Conservation (phyloP, 2,329 filamentous ascomycete genomes). For the Calonectria leucothoes region DNA sequence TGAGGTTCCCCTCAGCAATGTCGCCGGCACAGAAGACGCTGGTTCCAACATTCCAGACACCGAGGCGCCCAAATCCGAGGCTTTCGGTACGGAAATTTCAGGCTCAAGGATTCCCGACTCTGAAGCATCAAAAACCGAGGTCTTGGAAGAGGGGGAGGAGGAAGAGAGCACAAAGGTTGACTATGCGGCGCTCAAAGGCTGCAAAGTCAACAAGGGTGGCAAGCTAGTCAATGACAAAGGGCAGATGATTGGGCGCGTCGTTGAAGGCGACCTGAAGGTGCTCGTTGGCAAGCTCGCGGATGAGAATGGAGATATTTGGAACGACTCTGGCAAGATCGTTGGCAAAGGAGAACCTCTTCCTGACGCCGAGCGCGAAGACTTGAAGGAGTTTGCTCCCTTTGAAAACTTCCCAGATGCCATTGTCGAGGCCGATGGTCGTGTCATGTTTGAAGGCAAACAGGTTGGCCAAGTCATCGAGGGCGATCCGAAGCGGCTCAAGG, state of each 20-base stretch:
- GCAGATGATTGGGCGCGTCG: conserved; percentile 69
- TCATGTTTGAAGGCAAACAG: conserved; percentile 64
- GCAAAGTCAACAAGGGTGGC: conserved; percentile 37
- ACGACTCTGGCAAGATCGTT: conserved; percentile 75
- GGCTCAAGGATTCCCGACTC: conserved; percentile 12
- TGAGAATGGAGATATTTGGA: conserved; percentile 77
- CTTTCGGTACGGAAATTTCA: background rate
- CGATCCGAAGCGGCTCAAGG: conserved; percentile 77
- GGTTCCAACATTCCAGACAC: conserved; percentile 14
- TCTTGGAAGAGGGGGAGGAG: background rate
- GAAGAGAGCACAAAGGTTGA: background rate
- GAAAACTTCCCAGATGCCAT: conserved; percentile 68
- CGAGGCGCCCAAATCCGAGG: conserved; percentile 25
- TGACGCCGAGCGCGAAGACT: conserved; percentile 61
- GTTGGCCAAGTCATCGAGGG: conserved; percentile 79
- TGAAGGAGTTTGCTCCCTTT: conserved; percentile 62
- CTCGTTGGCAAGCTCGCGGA: conserved; percentile 74
- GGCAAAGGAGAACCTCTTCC: conserved; percentile 73
- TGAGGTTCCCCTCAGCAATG: conserved; percentile 9
- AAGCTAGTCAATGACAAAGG: conserved; percentile 67
- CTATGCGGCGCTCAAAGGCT: background rate
- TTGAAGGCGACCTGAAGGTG: conserved; percentile 72
- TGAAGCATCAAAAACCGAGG: conserved; percentile 12
- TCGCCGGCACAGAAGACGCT: background rate
- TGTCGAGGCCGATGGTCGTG: conserved; percentile 64